phyloP scores from a whole-genome alignment of 345 rosid genomes.

The Eucalyptus erythrocorys region DNA sequence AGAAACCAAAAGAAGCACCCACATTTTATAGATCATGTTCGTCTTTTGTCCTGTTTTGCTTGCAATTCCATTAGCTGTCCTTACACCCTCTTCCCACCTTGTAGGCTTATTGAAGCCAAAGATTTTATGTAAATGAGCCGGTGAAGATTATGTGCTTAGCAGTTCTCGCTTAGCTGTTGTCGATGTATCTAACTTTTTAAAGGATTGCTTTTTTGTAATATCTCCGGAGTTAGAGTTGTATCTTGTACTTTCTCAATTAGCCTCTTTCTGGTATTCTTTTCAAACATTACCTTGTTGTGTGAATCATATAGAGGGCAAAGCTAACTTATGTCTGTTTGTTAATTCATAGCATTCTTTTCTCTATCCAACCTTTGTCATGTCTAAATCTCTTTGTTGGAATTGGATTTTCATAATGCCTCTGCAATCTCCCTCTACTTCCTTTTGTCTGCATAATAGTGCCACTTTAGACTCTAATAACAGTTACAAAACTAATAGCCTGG shows the following conservation, averaged over 20 bases:
- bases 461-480: background rate
- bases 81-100: background rate
- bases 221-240: background rate
- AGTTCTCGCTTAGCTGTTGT: background rate
- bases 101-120: background rate
- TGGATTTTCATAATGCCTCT: background rate
- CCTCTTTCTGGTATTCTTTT: background rate
- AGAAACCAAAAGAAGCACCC: background rate
- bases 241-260: background rate
- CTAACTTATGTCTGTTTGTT: background rate
- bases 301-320: background rate
- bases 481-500: background rate
- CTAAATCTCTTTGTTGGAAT: background rate
- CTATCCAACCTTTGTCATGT: background rate
- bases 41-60: background rate
- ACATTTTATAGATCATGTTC: background rate
- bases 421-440: background rate
- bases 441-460: background rate
- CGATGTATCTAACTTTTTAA: background rate
- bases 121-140: background rate
- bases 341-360: background rate
- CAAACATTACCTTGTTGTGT: background rate
- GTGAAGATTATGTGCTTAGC: background rate
- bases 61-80: background rate
- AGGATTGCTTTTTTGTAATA: background rate